Percentiles rank a stretch among this genome's conserved stretches.
Conservation (phyloP, 805 yeast genomes). For the Saturnispora gosingensis region DNA sequence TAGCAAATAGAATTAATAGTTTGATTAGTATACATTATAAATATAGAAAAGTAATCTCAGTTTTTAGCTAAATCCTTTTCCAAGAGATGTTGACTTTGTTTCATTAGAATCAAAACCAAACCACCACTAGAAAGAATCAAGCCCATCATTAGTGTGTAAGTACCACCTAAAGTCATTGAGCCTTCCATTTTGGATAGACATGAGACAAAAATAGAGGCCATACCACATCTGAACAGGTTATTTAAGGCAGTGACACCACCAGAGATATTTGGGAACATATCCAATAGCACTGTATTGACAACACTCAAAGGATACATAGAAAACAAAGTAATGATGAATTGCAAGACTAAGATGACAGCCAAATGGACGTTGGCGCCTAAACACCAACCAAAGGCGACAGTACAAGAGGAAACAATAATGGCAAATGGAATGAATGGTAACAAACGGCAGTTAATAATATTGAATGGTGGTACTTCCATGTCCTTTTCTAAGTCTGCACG, state of each 20-base stretch:
- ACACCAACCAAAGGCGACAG: conserved; percentile 66
- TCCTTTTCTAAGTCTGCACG: conserved; percentile 5
- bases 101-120: conserved; percentile 13
- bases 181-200: conserved; percentile 52
- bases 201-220: conserved; percentile 64
- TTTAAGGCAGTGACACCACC: conserved; percentile 69
- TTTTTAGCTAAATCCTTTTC: background rate
- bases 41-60: background rate
- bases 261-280: conserved; percentile 57
- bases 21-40: background rate
- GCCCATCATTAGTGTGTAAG: conserved; percentile 63
- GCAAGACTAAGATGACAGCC: conserved; percentile 48
- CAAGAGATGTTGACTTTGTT: conserved; percentile 16
- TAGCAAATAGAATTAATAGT: background rate
- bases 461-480: conserved; percentile 33
- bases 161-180: conserved; percentile 60
- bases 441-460: conserved; percentile 48
- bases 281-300: conserved; percentile 63
- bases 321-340: conserved; percentile 50
- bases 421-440: conserved; percentile 38
- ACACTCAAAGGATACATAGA: conserved; percentile 49
- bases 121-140: conserved; percentile 20
- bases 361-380: conserved; percentile 38
- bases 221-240: conserved; percentile 64
- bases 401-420: conserved; percentile 29